Percentiles rank a stretch among this genome's conserved stretches.
Conservation (phyloP, 805 yeast species). For the Wickerhamiella parazyma region DNA sequence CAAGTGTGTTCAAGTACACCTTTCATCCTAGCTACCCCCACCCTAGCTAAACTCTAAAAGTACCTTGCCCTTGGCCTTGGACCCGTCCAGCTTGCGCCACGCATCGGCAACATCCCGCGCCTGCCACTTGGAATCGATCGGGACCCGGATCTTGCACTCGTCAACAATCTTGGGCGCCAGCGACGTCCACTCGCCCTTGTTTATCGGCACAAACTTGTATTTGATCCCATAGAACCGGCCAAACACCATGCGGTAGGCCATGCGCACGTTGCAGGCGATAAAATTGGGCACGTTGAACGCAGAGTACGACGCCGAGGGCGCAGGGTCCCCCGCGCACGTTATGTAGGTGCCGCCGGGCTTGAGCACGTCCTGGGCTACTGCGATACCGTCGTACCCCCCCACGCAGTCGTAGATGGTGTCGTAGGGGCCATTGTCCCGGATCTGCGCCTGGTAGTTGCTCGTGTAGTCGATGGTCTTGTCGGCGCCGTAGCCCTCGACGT, state of each 20-base stretch:
- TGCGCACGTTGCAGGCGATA: constrained; percentile 13
- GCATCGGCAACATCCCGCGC: constrained; percentile 41
- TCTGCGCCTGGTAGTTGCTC: background rate
- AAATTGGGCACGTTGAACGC: background rate
- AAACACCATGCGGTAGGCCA: constrained; percentile 20
- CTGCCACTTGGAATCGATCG: constrained; percentile 40
- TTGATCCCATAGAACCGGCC: constrained; percentile 24
- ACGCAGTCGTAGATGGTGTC: constrained; percentile 54
- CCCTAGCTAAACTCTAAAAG: constrained; percentile 22
- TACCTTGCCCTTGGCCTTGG: constrained; percentile 53
- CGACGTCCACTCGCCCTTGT: constrained; percentile 27
- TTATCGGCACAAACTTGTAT: constrained; percentile 16
- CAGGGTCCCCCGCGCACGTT: constrained; percentile 45
- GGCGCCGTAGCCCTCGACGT: constrained; percentile 42
- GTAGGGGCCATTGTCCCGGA: constrained; percentile 3
- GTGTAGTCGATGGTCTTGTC: constrained; percentile 28
- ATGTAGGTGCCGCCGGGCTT: constrained; percentile 38
- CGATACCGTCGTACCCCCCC: constrained; percentile 41
- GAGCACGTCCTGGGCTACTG: constrained; percentile 31
- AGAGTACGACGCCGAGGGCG: constrained; percentile 12
- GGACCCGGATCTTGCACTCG: constrained; percentile 32
- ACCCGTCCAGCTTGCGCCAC: constrained; percentile 32
- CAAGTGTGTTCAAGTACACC: too few relatives aligned
- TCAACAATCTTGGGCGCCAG: constrained; percentile 35
- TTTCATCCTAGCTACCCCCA: too few relatives aligned